Conservation (phyloP, 208 protist genomes). For the Trypanosoma platydactyli region DNA sequence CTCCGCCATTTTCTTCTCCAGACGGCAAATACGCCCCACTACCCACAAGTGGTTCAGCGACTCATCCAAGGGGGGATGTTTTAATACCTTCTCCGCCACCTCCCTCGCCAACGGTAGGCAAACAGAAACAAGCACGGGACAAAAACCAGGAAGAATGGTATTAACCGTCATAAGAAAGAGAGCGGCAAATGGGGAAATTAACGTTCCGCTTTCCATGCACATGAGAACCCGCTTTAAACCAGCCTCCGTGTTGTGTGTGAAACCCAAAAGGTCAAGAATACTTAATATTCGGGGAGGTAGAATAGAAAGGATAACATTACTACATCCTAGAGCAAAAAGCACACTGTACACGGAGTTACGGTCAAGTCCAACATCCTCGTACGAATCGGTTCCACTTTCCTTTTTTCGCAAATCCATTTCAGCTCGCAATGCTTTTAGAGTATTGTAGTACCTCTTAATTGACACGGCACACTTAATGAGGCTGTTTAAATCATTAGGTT, state of each 20-base stretch:
- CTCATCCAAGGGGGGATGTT: constrained; percentile 27
- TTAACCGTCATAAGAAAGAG: constrained; percentile 47
- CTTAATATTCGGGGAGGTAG: constrained; percentile 34
- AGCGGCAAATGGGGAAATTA: constrained; percentile 59
- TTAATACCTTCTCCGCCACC: constrained; percentile 28
- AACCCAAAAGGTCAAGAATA: constrained; percentile 53
- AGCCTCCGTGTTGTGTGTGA: constrained; percentile 42
- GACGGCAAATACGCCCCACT: constrained; percentile 40
- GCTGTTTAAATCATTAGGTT: constrained; percentile 38
- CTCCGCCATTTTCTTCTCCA: constrained; percentile 37
- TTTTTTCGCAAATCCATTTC: constrained; percentile 39
- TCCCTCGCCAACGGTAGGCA: constrained; percentile 35
- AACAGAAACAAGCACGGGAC: constrained; percentile 28
- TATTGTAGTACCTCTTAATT: constrained; percentile 41
- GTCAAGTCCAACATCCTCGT: constrained; percentile 46
- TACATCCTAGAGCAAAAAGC: constrained; percentile 44
- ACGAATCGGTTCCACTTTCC: constrained; percentile 22
- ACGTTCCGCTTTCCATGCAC: constrained; percentile 55
- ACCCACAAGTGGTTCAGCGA: constrained; percentile 68
- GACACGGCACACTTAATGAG: constrained; percentile 50
- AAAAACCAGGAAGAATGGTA: constrained; percentile 40
- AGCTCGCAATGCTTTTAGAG: constrained; percentile 34
- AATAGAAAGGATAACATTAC: constrained; percentile 49
- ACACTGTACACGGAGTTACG: constrained; percentile 59
- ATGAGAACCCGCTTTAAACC: constrained; percentile 38